These are phyloP conservation scores for Kazachstania kunashirensis DNA, from an alignment of 805 yeast genomes.

Conservation along the genomic window DNA sequence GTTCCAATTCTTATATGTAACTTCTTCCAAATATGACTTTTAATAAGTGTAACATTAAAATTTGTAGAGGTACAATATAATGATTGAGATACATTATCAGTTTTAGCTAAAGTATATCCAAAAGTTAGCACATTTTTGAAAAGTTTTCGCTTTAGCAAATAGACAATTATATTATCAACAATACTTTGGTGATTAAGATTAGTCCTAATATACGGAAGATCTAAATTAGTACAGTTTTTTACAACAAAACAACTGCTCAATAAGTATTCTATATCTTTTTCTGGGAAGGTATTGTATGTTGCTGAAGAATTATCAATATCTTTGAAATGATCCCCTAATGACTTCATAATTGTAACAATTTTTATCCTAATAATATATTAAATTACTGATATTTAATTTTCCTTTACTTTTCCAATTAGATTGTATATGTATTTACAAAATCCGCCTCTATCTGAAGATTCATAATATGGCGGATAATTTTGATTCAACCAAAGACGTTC, in stretches of 20 bases:
- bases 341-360: no score
- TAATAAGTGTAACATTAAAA: conserved; percentile 34
- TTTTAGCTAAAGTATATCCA: conserved; percentile 36
- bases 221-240: neutral
- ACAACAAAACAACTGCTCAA: conserved; percentile 1
- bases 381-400: no score
- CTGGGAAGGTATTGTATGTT: neutral
- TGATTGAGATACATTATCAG: conserved; percentile 19
- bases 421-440: no score
- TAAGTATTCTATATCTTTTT: neutral
- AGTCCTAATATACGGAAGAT: neutral
- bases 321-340: no score
- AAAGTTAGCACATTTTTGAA: conserved; percentile 32
- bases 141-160: conserved; percentile 22
- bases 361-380: no score
- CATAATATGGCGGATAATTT: no score
- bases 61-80: conserved; percentile 31
- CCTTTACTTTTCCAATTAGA: no score
- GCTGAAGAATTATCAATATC: no score
- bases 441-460: no score
- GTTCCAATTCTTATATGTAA: conserved; percentile 35
- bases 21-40: conserved; percentile 35
- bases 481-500: no score
- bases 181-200: conserved; percentile 24
- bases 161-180: conserved; percentile 34